Percentiles rank a stretch among this genome's conserved stretches.
phyloP scores from a whole-genome alignment of 169 alveolate genomes.

The Amoebophrya sp. region DNA sequence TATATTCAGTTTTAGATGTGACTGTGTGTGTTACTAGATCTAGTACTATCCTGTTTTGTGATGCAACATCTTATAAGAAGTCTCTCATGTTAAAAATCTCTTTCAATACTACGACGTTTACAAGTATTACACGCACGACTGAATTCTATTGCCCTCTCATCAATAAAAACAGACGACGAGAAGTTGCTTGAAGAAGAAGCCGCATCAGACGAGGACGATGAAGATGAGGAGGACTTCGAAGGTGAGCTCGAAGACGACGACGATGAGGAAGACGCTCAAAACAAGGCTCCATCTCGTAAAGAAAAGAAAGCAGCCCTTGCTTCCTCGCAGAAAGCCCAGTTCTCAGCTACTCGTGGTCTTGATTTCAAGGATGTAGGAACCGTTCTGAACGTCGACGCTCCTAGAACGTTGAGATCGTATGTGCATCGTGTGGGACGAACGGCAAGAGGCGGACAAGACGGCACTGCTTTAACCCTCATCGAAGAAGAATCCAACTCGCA shows the following conservation, averaged over 20 bases:
- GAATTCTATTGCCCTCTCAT: not conserved
- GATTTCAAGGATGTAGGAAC: conserved; percentile 66
- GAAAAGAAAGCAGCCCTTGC: not conserved
- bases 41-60: not conserved
- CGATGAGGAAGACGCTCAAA: not conserved
- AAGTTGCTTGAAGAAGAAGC: not conserved
- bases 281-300: not conserved
- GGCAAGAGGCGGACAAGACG: conserved; percentile 59
- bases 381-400: conserved; percentile 69
- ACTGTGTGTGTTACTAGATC: not conserved
- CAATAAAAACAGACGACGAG: not conserved
- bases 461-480: conserved; percentile 29
- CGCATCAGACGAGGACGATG: not conserved
- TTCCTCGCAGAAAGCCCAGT: not conserved
- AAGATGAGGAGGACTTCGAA: not conserved
- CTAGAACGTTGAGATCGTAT: conserved; percentile 63
- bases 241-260: not conserved
- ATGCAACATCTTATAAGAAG: not conserved
- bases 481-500: not conserved
- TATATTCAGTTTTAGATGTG: no score
- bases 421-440: conserved; percentile 79
- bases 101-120: not conserved
- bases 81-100: not conserved
- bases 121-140: not conserved
- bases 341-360: conserved; percentile 52